Conservation (phyloP, 2,329 filamentous ascomycete genomes). For the Fragosphaeria purpurea region DNA sequence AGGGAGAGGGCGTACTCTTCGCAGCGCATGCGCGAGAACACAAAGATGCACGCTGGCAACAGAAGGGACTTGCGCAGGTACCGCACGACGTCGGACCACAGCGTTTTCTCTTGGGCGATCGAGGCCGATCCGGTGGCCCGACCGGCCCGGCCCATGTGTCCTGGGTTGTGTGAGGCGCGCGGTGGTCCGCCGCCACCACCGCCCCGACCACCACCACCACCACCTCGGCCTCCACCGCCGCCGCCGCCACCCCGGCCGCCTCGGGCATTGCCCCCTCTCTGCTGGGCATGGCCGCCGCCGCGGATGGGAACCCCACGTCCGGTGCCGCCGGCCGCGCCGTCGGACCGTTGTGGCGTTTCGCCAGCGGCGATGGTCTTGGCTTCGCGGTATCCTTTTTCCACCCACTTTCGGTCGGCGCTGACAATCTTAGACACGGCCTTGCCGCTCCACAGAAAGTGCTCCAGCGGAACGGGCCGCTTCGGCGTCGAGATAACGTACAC, state of each 20-base stretch:
- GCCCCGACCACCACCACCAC: slow-evolving; percentile 32
- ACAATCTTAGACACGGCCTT: slow-evolving; percentile 94
- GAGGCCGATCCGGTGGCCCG: slow-evolving; percentile 78
- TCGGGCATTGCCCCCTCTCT: slow-evolving; percentile 32
- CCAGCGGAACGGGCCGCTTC: slow-evolving; percentile 86
- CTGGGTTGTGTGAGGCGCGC: slow-evolving; percentile 52
- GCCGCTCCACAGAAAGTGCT: slow-evolving; percentile 92
- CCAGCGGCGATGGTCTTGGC: slow-evolving; percentile 25
- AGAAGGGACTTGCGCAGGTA: slow-evolving; percentile 79
- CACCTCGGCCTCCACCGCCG: slow-evolving; percentile 40
- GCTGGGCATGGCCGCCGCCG: neutral
- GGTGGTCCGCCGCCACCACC: slow-evolving; percentile 49
- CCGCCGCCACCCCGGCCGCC: slow-evolving; percentile 36
- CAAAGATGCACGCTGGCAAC: slow-evolving; percentile 90
- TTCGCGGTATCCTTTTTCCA: slow-evolving; percentile 90
- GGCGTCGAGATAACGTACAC: slow-evolving; percentile 98
- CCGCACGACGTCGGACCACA: slow-evolving; percentile 94
- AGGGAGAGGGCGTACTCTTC: slow-evolving; percentile 95
- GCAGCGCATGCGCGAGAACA: slow-evolving; percentile 96
- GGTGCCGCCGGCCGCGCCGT: slow-evolving; percentile 11
- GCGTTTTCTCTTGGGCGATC: slow-evolving; percentile 85
- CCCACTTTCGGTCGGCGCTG: slow-evolving; percentile 79
- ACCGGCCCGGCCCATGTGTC: slow-evolving; percentile 84
- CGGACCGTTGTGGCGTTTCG: slow-evolving; percentile 22
- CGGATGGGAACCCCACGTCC: slow-evolving; percentile 14